These are phyloP conservation scores for Chrysoporthe deuterocubensis DNA, from an alignment of 2,329 filamentous ascomycete species.

Conservation along the genomic window DNA sequence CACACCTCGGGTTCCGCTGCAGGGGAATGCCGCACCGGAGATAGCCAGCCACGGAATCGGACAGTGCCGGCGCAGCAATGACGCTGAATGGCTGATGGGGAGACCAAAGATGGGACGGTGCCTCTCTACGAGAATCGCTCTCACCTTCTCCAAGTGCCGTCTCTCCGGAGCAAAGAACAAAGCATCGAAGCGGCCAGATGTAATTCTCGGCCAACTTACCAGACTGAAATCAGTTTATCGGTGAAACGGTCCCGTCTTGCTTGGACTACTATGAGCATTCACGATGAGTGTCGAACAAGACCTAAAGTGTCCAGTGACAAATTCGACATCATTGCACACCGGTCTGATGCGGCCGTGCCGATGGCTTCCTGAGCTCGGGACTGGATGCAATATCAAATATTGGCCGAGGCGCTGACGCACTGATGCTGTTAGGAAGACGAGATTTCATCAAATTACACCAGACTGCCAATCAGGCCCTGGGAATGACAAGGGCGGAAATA, in stretches of 20 bases:
- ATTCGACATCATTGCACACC: background rate
- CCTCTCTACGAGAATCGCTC: background rate
- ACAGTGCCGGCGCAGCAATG: background rate
- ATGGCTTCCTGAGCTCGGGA: background rate
- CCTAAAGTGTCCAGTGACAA: background rate
- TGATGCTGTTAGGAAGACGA: constrained; percentile 20
- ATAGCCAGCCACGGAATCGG: background rate
- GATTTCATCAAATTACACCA: constrained; percentile 15
- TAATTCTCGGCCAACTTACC: background rate
- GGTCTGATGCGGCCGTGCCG: background rate
- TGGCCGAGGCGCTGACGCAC: constrained; percentile 22
- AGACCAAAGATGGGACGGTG: background rate
- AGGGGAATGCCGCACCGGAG: background rate
- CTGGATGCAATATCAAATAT: background rate
- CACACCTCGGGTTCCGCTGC: constrained; percentile 3
- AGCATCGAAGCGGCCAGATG: background rate
- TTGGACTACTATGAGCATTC: background rate
- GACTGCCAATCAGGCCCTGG: constrained; percentile 26
- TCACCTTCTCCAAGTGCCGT: background rate
- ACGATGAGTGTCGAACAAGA: background rate
- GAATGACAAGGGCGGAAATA: constrained; percentile 30
- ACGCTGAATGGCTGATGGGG: background rate
- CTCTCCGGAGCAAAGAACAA: background rate
- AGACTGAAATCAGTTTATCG: background rate
- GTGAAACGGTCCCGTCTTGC: background rate